A percentile compares a stretch with the other conserved stretches of the same genome.
Evolutionary conservation across 768 basidiomycete genomes (phyloP).

Genomic region (Amanita fuliginea): DNA sequence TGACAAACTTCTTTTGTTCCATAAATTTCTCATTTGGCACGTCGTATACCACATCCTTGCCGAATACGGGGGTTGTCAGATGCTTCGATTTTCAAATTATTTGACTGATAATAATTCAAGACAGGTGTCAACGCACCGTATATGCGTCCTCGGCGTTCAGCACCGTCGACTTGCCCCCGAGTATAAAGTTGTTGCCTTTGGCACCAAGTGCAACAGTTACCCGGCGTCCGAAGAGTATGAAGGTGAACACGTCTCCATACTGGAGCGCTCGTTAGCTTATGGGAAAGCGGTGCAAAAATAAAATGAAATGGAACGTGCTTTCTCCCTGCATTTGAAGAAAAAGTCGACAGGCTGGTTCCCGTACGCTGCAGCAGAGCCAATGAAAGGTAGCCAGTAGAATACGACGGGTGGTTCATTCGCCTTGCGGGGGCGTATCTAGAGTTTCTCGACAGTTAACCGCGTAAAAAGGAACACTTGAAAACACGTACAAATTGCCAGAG

Average conservation of each 20-base stretch:
- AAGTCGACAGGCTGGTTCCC: conserved; percentile 91
- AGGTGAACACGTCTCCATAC: conserved; percentile 98
- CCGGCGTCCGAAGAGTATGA: conserved; percentile 78
- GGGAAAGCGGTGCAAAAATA: not conserved
- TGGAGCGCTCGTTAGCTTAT: conserved; percentile 17
- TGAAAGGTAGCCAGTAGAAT: conserved; percentile 84
- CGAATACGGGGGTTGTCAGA: conserved; percentile 90
- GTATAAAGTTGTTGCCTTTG: conserved; percentile 87
- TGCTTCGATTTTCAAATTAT: conserved; percentile 35
- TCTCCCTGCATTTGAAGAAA: conserved; percentile 67
- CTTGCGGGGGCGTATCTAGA: conserved; percentile 56
- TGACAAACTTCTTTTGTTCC: conserved; percentile 99
- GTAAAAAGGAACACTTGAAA: conserved; percentile 3
- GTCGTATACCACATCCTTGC: conserved; percentile 96
- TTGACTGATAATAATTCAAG: not conserved
- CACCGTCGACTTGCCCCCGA: conserved; percentile 87
- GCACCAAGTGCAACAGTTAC: conserved; percentile 88
- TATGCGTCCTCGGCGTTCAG: conserved; percentile 97
- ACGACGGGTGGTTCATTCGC: conserved; percentile 77
- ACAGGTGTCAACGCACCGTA: conserved; percentile 39
- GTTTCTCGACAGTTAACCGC: not conserved
- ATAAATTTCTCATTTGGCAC: conserved; percentile 93
- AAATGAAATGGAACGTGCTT: conserved; percentile 37
- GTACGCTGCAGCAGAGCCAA: conserved; percentile 84
- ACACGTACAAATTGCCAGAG: conserved; percentile 64